Conservation (phyloP, 805 yeast genomes). For the Kodamaea restingae region DNA sequence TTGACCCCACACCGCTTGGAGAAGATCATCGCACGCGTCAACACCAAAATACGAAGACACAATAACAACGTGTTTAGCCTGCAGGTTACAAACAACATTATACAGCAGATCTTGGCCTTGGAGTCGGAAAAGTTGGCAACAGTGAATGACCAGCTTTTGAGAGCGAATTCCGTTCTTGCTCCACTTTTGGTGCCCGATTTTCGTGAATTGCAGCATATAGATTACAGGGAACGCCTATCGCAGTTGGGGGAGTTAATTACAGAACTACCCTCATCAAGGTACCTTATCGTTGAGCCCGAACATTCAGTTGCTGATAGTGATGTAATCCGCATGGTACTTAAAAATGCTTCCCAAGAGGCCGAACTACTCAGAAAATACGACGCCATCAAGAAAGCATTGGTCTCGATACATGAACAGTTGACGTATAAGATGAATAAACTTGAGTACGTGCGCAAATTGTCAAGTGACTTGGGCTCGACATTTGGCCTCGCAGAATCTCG, state of each 20-base stretch:
- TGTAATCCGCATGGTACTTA: background rate
- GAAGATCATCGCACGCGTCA: conserved; percentile 21
- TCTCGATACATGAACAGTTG: conserved; percentile 16
- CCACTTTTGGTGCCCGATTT: conserved; percentile 29
- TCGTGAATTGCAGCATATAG: conserved; percentile 11
- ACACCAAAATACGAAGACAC: conserved; percentile 23
- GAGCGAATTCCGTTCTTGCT: conserved; percentile 17
- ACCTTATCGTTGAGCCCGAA: conserved; percentile 19
- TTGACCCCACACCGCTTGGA: conserved; percentile 12
- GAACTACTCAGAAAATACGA: conserved; percentile 17
- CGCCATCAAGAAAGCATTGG: conserved; percentile 14
- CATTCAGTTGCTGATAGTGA: conserved; percentile 2
- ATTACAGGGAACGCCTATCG: conserved; percentile 11
- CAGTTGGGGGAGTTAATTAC: conserved; percentile 23
- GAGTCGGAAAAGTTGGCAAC: conserved; percentile 26
- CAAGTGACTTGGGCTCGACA: conserved; percentile 6
- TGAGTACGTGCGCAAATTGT: conserved; percentile 20
- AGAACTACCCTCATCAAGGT: conserved; percentile 33
- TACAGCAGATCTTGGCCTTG: conserved; percentile 32
- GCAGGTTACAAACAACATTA: conserved; percentile 34
- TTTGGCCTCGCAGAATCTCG: conserved; percentile 1
- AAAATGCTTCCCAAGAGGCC: background rate
- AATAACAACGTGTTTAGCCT: conserved; percentile 23
- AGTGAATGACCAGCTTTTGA: conserved; percentile 26
- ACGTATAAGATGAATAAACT: conserved; percentile 29